Evolutionary conservation across 495 filamentous ascomycete genomes (phyloP).

Genomic region (Hyaloscypha finlandica): DNA sequence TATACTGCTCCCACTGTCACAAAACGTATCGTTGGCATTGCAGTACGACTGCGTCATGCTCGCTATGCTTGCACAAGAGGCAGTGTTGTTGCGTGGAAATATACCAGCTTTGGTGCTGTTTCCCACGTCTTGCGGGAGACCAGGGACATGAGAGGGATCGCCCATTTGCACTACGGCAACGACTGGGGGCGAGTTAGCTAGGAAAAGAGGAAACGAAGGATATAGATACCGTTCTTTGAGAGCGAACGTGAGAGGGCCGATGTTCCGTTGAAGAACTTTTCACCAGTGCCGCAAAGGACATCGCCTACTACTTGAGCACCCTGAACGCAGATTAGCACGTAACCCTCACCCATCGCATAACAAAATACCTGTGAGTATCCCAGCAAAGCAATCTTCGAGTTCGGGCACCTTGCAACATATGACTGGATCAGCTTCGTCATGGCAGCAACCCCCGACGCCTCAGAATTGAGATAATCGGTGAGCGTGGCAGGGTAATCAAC

Average conservation of each 20-base stretch:
- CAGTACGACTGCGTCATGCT: constrained; percentile 25
- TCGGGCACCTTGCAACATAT: constrained; percentile 30
- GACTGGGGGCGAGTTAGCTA: constrained; percentile 12
- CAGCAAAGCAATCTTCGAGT: constrained; percentile 33
- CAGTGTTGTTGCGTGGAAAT: constrained; percentile 29
- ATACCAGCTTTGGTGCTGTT: constrained; percentile 23
- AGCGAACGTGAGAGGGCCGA: constrained; percentile 12
- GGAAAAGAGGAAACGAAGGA: background rate
- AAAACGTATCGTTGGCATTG: constrained; percentile 27
- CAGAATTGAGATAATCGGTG: constrained; percentile 24
- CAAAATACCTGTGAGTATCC: constrained; percentile 36
- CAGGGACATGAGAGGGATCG: constrained; percentile 21
- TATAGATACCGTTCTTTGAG: constrained; percentile 20
- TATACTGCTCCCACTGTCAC: constrained; percentile 26
- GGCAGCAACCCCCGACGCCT: constrained; percentile 23
- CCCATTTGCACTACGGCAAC: constrained; percentile 24
- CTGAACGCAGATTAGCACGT: background rate
- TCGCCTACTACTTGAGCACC: constrained; percentile 24
- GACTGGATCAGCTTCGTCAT: constrained; percentile 26
- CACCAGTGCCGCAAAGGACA: constrained; percentile 11
- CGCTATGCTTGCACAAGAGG: constrained; percentile 9
- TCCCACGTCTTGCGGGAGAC: constrained; percentile 13
- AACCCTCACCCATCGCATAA: background rate
- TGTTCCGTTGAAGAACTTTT: constrained; percentile 20
- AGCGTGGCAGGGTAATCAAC: constrained; percentile 37